Conservation (phyloP, 257 asterid genomes). For the Nicotiana benthamiana region DNA sequence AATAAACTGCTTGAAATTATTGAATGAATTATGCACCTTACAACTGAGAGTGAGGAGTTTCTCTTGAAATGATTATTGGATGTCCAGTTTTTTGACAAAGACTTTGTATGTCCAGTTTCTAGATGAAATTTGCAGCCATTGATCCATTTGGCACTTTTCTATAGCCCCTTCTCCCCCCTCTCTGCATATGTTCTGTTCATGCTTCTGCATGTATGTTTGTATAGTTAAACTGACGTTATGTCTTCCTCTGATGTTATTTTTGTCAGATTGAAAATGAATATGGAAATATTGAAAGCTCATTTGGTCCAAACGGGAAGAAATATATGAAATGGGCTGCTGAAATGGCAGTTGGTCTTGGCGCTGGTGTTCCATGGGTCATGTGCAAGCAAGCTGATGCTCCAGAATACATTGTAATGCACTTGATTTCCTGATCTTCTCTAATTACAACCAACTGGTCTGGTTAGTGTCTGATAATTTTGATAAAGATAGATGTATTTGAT, state of each 20-base stretch:
- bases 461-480: not conserved
- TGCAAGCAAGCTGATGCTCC: slow-evolving; percentile 97
- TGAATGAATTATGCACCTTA: not conserved
- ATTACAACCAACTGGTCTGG: not conserved
- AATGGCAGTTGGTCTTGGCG: slow-evolving; percentile 87
- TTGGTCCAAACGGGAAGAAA: slow-evolving; percentile 57
- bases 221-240: not conserved
- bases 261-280: slow-evolving; percentile 92
- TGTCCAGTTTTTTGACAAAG: not conserved
- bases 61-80: not conserved
- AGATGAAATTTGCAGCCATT: not conserved
- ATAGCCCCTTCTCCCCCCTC: not conserved
- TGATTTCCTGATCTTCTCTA: slow-evolving; percentile 14
- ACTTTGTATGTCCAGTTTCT: not conserved
- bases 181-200: not conserved
- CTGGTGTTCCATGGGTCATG: slow-evolving; percentile 99
- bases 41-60: not conserved
- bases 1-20: not conserved
- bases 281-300: slow-evolving; percentile 78
- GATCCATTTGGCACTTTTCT: not conserved
- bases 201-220: not conserved
- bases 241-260: not conserved
- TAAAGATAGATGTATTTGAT: not conserved
- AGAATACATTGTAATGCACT: slow-evolving; percentile 56
- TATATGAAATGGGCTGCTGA: slow-evolving; percentile 89